These are phyloP conservation scores for Colletotrichum higginsianum DNA, from an alignment of 2,329 filamentous ascomycete species.

Conservation along the genomic window DNA sequence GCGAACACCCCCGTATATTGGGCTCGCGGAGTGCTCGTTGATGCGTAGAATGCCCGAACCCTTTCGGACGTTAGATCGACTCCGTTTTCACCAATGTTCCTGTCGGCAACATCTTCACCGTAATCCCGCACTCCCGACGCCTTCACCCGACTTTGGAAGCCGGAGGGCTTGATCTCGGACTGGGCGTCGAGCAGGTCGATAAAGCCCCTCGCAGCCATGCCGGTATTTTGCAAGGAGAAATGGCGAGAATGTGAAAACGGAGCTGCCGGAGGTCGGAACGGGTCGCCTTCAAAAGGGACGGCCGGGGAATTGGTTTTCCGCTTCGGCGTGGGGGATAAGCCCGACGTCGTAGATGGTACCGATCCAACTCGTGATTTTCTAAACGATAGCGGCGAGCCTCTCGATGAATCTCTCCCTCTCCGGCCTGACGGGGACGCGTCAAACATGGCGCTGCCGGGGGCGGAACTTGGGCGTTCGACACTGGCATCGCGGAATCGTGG, in stretches of 20 bases:
- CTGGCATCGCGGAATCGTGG: conserved; percentile 49
- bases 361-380: conserved; percentile 37
- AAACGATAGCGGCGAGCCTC: conserved; percentile 41
- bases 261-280: conserved; percentile 42
- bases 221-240: conserved; percentile 52
- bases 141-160: conserved; percentile 64
- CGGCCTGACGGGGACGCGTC: conserved; percentile 26
- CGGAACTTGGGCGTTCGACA: conserved; percentile 55
- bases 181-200: conserved; percentile 73
- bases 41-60: conserved; percentile 55
- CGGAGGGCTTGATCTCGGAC: conserved; percentile 63
- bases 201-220: conserved; percentile 49
- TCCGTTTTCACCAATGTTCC: conserved; percentile 65
- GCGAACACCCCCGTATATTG: conserved; percentile 42
- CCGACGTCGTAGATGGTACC: conserved; percentile 22
- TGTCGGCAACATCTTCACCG: conserved; percentile 76
- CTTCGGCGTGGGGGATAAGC: conserved; percentile 20
- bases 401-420: conserved; percentile 41
- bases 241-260: conserved; percentile 48
- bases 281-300: conserved; percentile 21
- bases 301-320: conserved; percentile 9
- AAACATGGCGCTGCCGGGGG: conserved; percentile 46
- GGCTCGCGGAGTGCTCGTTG: conserved; percentile 31
- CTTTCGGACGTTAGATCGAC: conserved; percentile 52
- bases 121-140: conserved; percentile 69